Evolutionary conservation across 768 basidiomycete genomes (phyloP).

Genomic region (Termitomyces sp.): DNA sequence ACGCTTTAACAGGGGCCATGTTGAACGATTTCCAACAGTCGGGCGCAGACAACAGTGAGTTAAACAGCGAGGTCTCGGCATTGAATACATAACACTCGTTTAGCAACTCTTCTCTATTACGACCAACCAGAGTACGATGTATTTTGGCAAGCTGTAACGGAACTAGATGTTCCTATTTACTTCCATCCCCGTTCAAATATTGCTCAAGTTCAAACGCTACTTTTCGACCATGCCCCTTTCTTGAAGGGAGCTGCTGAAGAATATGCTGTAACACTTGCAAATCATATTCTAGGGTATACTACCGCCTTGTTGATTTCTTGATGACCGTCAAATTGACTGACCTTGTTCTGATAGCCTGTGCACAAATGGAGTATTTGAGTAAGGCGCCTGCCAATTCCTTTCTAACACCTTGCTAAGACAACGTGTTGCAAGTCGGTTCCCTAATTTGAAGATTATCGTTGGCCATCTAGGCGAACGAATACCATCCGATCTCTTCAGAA

Average conservation of each 20-base stretch:
- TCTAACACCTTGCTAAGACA: background rate
- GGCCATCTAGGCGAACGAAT: conserved; percentile 40
- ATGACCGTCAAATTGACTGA: background rate
- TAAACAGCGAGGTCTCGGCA: too few relatives aligned
- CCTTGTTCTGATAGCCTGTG: conserved; percentile 19
- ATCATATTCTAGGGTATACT: conserved; percentile 32
- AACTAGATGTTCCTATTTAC: conserved; percentile 35
- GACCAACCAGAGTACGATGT: conserved; percentile 34
- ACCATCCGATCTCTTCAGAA: conserved; percentile 35
- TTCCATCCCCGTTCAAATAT: conserved; percentile 32
- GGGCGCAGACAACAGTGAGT: conserved; percentile 31
- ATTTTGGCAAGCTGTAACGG: conserved; percentile 32
- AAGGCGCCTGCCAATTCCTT: background rate
- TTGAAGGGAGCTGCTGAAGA: conserved; percentile 30
- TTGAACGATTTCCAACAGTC: conserved; percentile 42
- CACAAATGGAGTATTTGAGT: conserved; percentile 37
- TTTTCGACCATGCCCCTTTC: conserved; percentile 29
- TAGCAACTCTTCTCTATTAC: conserved; percentile 32
- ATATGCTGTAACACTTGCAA: conserved; percentile 33
- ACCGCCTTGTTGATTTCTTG: background rate
- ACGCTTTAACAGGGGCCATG: conserved; percentile 24
- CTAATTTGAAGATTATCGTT: conserved; percentile 33
- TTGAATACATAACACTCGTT: background rate
- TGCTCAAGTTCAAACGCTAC: conserved; percentile 16
- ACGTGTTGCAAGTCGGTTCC: conserved; percentile 29